Evolutionary conservation across 768 basidiomycete species (phyloP), one percentile per base, ranked within the genome.

Genomic region (Lactifluus pinguis): DNA sequence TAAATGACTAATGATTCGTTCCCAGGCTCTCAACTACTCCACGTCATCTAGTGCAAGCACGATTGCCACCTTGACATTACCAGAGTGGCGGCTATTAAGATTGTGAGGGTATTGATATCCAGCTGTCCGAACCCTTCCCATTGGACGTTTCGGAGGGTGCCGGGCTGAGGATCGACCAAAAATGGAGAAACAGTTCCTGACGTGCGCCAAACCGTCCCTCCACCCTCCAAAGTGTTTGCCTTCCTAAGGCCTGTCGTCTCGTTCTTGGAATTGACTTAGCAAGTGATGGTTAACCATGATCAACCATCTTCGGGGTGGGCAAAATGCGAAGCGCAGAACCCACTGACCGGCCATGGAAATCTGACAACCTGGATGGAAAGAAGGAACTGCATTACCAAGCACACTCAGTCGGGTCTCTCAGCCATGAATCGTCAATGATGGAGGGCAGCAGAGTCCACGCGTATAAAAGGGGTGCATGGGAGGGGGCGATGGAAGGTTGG

Each of bases 151-250:
- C 25, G 25, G 25, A 25, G 25, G 25, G 25, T 25, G 25, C 25
- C 2, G 25, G 25, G 25, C 25, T 2, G 25, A 2, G 25, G 2
- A 25, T 25, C 25, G 25, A 25, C 25, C 25, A 25, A 25, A 25
- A 25, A 25, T 25, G 25, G 25, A 25, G 25, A 25, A 25, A 25
- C 25, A 2, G 25, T 25, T 25, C 25, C 2, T 25, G 25, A 25
- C 25, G 25, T 2, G 25, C 25, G 25, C 25, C 25, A 25, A 25
- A n/a, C n/a, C 25, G 25, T 25, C 25, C 25, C 25, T 25, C 25
- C 25, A 25, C 25, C 25, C 25, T 25, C 25, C 25, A 72, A 70
- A 71, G 70, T 68, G 69, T 77, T 81, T 81, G 76, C 82, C 75
- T 76, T 82, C 80, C 75, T 76, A 72, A 71, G 49, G 56, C 59